Percentiles rank a stretch among this genome's conserved stretches.
These are phyloP conservation scores for Clathrospora elynae DNA, from an alignment of 2,329 filamentous ascomycete genomes.

Conservation along the genomic window DNA sequence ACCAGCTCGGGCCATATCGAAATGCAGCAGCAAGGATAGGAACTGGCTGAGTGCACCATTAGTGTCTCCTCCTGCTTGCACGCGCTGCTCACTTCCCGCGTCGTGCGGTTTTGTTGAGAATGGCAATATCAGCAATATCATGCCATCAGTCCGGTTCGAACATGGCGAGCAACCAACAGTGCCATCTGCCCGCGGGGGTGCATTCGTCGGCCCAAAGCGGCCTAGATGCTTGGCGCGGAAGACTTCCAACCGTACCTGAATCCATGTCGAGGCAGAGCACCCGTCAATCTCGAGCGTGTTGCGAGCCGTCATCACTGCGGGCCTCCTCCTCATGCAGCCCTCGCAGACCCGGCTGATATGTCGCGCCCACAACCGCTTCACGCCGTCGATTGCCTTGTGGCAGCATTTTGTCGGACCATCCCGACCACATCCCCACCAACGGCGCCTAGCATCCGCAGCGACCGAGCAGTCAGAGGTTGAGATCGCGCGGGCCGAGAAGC, in stretches of 20 bases:
- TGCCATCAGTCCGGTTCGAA: slow-evolving; percentile 2
- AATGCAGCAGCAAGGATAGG: slow-evolving; percentile 11
- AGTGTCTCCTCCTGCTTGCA: slow-evolving; percentile 21
- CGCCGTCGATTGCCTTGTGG: slow-evolving; percentile 39
- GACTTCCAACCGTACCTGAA: slow-evolving; percentile 5
- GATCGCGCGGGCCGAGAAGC: not conserved
- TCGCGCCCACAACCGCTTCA: slow-evolving; percentile 42
- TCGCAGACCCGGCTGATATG: slow-evolving; percentile 34
- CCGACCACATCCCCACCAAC: slow-evolving; percentile 15
- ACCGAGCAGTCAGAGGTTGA: slow-evolving; percentile 2
- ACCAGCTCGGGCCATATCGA: slow-evolving; percentile 11
- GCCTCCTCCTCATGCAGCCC: slow-evolving; percentile 35
- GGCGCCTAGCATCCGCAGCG: slow-evolving; percentile 26
- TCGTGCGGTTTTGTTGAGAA: slow-evolving; percentile 12
- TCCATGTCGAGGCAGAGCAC: slow-evolving; percentile 5
- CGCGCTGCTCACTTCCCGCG: slow-evolving; percentile 18
- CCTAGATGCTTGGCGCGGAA: slow-evolving; percentile 25
- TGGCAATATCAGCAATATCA: too few species aligned
- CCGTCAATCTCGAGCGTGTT: slow-evolving; percentile 1
- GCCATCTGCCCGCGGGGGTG: slow-evolving; percentile 25
- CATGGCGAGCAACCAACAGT: slow-evolving; percentile 13
- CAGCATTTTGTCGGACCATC: slow-evolving; percentile 39
- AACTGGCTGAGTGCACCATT: slow-evolving; percentile 19
- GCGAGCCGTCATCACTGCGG: slow-evolving; percentile 11
- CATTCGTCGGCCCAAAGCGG: slow-evolving; percentile 12